Conservation (phyloP, 768 basidiomycete species). For the Boletus patriciae region DNA sequence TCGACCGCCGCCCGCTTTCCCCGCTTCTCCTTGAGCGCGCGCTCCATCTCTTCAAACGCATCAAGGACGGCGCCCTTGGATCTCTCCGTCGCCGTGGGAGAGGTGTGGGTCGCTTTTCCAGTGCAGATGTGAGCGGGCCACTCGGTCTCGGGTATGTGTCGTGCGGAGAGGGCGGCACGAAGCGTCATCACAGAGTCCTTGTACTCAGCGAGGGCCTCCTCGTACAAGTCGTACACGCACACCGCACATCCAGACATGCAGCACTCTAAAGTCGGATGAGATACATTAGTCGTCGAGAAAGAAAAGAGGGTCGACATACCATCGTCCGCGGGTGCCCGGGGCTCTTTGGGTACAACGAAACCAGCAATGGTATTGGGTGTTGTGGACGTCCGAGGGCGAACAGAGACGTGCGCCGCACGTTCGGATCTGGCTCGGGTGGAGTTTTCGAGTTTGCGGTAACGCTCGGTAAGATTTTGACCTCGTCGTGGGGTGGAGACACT, state of each 20-base stretch:
- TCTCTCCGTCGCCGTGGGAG: slow-evolving; percentile 4
- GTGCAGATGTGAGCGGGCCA: slow-evolving; percentile 64
- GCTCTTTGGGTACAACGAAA: slow-evolving; percentile 56
- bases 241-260: slow-evolving; percentile 94
- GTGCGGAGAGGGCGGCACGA: slow-evolving; percentile 46
- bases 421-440: slow-evolving; percentile 47
- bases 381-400: background rate
- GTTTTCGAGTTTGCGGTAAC: slow-evolving; percentile 57
- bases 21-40: slow-evolving; percentile 50
- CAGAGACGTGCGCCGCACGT: slow-evolving; percentile 32
- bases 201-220: slow-evolving; percentile 68
- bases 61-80: slow-evolving; percentile 43
- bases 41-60: slow-evolving; percentile 76
- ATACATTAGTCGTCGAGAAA: too few species aligned
- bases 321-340: slow-evolving; percentile 62
- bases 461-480: slow-evolving; percentile 60
- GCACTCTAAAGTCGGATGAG: slow-evolving; percentile 58
- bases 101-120: background rate
- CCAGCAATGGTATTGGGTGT: slow-evolving; percentile 21
- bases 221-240: slow-evolving; percentile 89
- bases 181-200: slow-evolving; percentile 52
- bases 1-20: slow-evolving; percentile 30
- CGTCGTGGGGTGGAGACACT: slow-evolving; percentile 25
- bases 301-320: slow-evolving; percentile 22
- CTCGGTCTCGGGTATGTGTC: slow-evolving; percentile 51